phyloP scores from a whole-genome alignment of 495 filamentous ascomycete genomes.

The Daldinia concentrica region DNA sequence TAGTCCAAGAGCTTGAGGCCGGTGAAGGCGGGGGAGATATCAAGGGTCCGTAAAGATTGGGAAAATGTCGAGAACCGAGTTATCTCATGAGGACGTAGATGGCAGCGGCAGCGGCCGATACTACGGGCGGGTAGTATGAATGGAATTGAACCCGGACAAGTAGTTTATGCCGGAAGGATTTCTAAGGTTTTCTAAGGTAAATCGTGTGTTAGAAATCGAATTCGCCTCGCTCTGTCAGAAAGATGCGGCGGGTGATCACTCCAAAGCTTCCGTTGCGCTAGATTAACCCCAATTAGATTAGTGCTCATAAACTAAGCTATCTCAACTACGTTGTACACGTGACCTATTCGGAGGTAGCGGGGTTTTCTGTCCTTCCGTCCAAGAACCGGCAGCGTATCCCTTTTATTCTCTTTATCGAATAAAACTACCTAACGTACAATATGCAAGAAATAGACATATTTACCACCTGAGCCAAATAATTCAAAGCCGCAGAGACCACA shows the following conservation, averaged over 20 bases:
- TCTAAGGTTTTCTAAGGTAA: constrained; percentile 3
- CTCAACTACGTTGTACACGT: constrained; percentile 8
- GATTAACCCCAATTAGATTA: constrained; percentile 25
- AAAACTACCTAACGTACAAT: not conserved
- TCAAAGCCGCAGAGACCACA: too few species aligned
- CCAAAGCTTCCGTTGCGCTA: constrained; percentile 24
- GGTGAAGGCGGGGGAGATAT: constrained; percentile 22
- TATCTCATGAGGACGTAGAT: constrained; percentile 33
- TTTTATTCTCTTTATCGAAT: not conserved
- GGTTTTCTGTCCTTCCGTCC: not conserved
- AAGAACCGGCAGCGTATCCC: not conserved
- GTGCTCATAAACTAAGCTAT: constrained; percentile 1
- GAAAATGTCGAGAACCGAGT: constrained; percentile 12
- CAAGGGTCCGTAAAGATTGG: constrained; percentile 17
- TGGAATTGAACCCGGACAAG: constrained; percentile 2
- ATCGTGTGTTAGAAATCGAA: constrained; percentile 21
- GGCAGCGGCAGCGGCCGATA: constrained; percentile 18
- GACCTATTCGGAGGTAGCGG: constrained; percentile 16
- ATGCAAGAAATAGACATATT: not conserved
- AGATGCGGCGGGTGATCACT: constrained; percentile 24
- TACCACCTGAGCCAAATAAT: not conserved
- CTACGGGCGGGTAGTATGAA: constrained; percentile 2
- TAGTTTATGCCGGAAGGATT: not conserved
- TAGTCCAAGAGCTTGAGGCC: constrained; percentile 34
- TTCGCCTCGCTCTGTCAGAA: constrained; percentile 33